phyloP scores from a whole-genome alignment of 495 filamentous ascomycete genomes.

The Rusavskia elegans region DNA sequence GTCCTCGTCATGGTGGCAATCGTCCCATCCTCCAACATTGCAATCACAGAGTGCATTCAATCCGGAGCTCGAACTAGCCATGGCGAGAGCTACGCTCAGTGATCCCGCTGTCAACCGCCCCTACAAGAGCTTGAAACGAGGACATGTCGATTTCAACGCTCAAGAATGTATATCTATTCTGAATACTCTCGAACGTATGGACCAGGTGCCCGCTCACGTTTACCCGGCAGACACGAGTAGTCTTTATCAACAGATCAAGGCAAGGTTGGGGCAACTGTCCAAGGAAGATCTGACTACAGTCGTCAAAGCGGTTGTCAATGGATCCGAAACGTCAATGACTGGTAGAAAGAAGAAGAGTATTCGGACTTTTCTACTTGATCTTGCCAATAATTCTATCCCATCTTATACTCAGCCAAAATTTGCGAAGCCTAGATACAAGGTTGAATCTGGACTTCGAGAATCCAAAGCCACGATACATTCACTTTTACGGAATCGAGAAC shows the following conservation, averaged over 20 bases:
- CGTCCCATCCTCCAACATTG: too few relatives aligned
- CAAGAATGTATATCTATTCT: neutral
- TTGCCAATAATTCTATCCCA: neutral
- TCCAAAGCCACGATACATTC: neutral
- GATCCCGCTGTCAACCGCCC: neutral
- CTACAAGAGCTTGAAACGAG: neutral
- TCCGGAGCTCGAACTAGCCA: neutral
- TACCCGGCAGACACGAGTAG: neutral
- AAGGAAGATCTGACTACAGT: neutral
- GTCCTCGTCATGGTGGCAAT: too few relatives aligned
- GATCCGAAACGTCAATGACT: neutral
- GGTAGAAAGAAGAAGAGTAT: neutral
- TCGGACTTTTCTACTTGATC: neutral
- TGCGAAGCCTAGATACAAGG: too few relatives aligned
- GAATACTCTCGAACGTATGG: neutral
- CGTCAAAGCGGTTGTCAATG: neutral
- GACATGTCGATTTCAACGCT: neutral
- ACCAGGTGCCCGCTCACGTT: neutral
- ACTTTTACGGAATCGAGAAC: conserved; percentile 9
- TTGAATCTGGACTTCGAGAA: too few relatives aligned
- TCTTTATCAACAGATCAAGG: neutral
- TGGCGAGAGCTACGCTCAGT: neutral
- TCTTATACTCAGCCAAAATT: too few relatives aligned
- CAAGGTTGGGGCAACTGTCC: neutral
- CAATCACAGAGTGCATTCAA: too few relatives aligned